Evolutionary conservation across 73 alveolate species (phyloP).

Genomic region (Tetrahymena elliotti): DNA sequence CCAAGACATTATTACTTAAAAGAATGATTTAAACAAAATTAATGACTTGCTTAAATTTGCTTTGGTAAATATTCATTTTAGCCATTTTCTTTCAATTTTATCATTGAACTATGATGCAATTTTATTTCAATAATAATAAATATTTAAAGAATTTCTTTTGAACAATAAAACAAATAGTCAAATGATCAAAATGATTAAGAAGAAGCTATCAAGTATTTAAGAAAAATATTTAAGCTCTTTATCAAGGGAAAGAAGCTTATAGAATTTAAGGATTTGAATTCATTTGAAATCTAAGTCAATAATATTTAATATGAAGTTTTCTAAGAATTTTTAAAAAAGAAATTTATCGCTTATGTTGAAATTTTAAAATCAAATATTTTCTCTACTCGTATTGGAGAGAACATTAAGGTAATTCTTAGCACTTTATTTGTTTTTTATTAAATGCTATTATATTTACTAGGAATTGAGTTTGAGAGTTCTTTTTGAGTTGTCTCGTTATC

Average conservation of each 20-base stretch:
- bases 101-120: neutral
- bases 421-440: neutral
- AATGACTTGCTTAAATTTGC: neutral
- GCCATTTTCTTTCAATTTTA: too few species aligned
- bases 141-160: neutral
- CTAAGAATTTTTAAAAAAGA: neutral
- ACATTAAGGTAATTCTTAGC: neutral
- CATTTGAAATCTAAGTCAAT: neutral
- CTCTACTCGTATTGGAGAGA: neutral
- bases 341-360: neutral
- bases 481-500: neutral
- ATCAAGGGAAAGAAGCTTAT: neutral
- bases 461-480: neutral
- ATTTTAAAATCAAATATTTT: neutral
- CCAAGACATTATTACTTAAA: neutral
- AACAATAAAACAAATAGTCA: neutral
- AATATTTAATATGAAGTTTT: neutral
- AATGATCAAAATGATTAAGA: neutral
- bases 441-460: neutral
- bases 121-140: too few species aligned
- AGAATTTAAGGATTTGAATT: neutral
- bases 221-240: neutral
- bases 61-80: neutral
- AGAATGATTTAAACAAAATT: neutral
- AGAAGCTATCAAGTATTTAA: neutral